Base-by-base conservation (phyloP, 2,329 filamentous ascomycete species). In the Neodidymelliopsis sp. region DNA sequence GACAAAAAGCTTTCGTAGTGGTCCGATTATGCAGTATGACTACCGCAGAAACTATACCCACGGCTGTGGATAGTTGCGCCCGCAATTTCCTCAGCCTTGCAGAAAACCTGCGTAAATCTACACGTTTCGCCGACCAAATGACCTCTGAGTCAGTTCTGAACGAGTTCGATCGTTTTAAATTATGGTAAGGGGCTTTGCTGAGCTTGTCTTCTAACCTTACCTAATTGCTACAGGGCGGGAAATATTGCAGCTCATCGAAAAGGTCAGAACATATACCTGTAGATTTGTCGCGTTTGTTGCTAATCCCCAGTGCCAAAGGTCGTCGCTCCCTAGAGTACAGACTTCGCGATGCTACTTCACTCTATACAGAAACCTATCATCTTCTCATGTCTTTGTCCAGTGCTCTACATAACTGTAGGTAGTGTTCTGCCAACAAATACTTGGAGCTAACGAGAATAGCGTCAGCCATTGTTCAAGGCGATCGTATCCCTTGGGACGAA, bases 161-260 rank as follows among this genome's bases (percentile, higher is more conserved):
- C 11, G 35, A 47, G 5, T 47, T 47, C n/a, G 43, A 40, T 28
- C 43, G 43, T 12, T 47, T 47, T 16, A 47, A 46, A 29, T 7
- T 47, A 23, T 47, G 43, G 43, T 40, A n/a, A 13, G 22, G 1
- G 4, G n/a, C n/a, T 16, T 2, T 34, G 4, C 20, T 33, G 7
- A 39, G n/a, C n/a, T n/a, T n/a, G n/a, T n/a, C n/a, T n/a, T n/a
- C n/a, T n/a, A n/a, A n/a, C n/a, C n/a, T n/a, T n/a, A n/a, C n/a
- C n/a, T n/a, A n/a, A n/a, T n/a, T n/a, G n/a, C n/a, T n/a, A n/a
- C n/a, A n/a, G n/a, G n/a, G n/a, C n/a, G n/a, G n/a, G n/a, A n/a
- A n/a, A n/a, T n/a, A n/a, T n/a, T n/a, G n/a, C n/a, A n/a, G n/a
- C n/a, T n/a, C n/a, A n/a, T n/a, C n/a, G n/a, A n/a, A n/a, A n/a